Evolutionary conservation across 2,329 filamentous ascomycete species (phyloP), one percentile per base, ranked within the genome.

Genomic region (Venturia pyrina): DNA sequence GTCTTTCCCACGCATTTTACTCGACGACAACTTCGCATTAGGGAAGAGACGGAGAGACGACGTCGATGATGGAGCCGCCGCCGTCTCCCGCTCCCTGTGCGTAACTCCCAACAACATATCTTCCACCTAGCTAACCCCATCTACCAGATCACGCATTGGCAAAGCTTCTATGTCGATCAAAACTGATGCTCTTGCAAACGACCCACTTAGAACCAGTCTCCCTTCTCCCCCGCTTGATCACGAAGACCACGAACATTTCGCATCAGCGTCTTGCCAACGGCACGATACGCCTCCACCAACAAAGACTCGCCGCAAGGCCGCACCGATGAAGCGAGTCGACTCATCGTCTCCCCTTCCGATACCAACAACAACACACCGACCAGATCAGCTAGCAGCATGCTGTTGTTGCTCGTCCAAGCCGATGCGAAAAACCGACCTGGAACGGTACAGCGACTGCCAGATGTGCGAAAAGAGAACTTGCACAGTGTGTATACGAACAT

Each of bases 361-460:
- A 43, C 37, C 40, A 6, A 50, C 46, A 34, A 53, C 24, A 56
- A 32, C 11, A 56, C 66, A 21, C 67, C 62, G 67, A 66, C 10
- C 34, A 63, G 44, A n/a, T 6, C 62, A 44, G 24, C 76, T 86
- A 34, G 77, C 76, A 48, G 82, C 87, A 0, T 90, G 88, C 73
- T 85, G 89, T 75, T 84, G 89, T 68, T 90, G 88, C 78, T 83
- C 83, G 70, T 83, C 86, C 53, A 82, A 83, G 65, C 88, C 88
- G 1, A 87, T 81, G 64, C 85, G 85, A 69, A 88, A 84, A 72
- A 81, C 81, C 6, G 86, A 90, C 66, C 80, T 90, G 43, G 86
- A 89, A 73, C 84, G 83, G 11, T 89, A 86, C 71, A 82, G 85
- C 60, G 80, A 85, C 70, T 90, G 88, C 73, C 77, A 83, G 69